These are phyloP conservation scores for Peronospora farinosa DNA, from an alignment of 352 stramenopile species.

Conservation along the genomic window DNA sequence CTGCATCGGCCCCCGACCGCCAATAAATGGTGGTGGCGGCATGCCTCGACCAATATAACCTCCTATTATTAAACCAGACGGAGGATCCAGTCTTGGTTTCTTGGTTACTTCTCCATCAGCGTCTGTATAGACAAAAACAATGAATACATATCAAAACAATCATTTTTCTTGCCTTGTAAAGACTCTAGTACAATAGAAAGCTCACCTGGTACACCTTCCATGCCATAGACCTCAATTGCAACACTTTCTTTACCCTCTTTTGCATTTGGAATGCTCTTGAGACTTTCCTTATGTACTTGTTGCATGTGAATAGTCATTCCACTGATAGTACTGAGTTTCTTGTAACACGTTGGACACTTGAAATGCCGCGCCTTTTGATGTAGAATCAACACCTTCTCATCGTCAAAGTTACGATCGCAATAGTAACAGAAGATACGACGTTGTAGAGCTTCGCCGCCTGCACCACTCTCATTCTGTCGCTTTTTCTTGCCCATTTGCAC, in stretches of 20 bases:
- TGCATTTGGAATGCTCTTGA: constrained; percentile 78
- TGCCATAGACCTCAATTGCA: constrained; percentile 86
- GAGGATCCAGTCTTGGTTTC: constrained; percentile 38
- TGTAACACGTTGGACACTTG: constrained; percentile 87
- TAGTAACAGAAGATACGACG: constrained; percentile 90
- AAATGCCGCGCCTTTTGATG: constrained; percentile 92
- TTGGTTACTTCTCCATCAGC: constrained; percentile 29
- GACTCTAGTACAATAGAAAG: not conserved
- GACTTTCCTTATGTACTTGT: constrained; percentile 85
- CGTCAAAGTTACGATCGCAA: constrained; percentile 88
- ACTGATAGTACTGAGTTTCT: constrained; percentile 87
- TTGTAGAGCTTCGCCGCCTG: constrained; percentile 25
- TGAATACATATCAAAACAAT: not conserved
- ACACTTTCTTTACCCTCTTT: constrained; percentile 75
- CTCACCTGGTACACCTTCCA: constrained; percentile 78
- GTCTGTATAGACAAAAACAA: constrained; percentile 13
- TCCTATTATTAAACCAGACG: constrained; percentile 28
- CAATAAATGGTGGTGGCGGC: constrained; percentile 41
- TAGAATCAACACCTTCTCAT: constrained; percentile 89
- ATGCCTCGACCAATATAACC: constrained; percentile 42
- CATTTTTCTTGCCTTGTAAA: not conserved
- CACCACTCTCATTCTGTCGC: constrained; percentile 50
- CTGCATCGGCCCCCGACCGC: constrained; percentile 33
- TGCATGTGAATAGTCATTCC: constrained; percentile 86
- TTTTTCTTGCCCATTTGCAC: constrained; percentile 81